Base-by-base conservation (phyloP, 768 basidiomycete species). In the Lactarius tabidus region DNA sequence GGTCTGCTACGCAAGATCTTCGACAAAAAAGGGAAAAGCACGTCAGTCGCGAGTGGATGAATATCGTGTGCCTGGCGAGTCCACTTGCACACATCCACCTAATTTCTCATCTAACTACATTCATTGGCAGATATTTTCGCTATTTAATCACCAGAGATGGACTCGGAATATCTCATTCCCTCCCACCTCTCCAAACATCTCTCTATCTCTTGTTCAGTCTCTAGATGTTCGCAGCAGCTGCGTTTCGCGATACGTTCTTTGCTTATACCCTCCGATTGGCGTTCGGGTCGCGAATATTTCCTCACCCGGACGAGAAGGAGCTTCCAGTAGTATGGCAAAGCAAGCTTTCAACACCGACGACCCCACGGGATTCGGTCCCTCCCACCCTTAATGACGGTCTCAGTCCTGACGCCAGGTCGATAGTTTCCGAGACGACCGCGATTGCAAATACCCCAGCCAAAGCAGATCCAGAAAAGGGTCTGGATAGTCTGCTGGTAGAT, bases 221-320 rank as follows among this genome's bases (percentile, higher is more conserved):
- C 35, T n/a, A 33, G 29, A 68, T 68, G 41, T 20, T 9, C 8
- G 20, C 10, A 43, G 20, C 18, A 65, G 26, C 68, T 26, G 62
- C 73, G 2, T 65, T 76, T 35, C 73, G 70, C 55, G 74, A 76
- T 63, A 72, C 75, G 2, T 67, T 72, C 33, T 62, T 74, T 59
- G 75, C 75, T n/a, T 72, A 76, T 61, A 55, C 71, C 39, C 63
- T 76, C 60, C 73, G 75, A 56, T 70, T 69, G 15, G 35, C 68
- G 6, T 75, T 75, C 26, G 68, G 64, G 2, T 70, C 65, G 38
- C 65, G 59, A 28, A 64, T 60, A 18, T 74, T 63, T 67, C 72
- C 63, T 18, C 45, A 70, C 38, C 26, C 17, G 6, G 71, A 72
- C 41, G 67, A 48, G 52, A 71, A 51, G 28, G 61, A 57, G 59